Evolutionary conservation across 164 flowering plant species (phyloP), one percentile per base, ranked within the genome.

Genomic region (Aristolochia fimbriata): DNA sequence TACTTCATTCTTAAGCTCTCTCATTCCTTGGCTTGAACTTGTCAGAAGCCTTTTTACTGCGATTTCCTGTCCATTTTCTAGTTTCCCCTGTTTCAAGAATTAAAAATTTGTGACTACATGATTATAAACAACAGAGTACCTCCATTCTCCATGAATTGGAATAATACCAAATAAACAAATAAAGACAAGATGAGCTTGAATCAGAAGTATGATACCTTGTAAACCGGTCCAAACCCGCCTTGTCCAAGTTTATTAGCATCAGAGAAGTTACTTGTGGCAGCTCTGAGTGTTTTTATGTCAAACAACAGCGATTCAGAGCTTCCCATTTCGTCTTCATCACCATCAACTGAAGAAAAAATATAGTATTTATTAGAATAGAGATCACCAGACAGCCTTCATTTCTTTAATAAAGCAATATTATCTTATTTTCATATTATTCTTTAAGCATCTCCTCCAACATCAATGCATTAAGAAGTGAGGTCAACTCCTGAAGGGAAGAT

Each of bases 201-300:
- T 22, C 56, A 52, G 27, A 23, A 15, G 9, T 37, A 10, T 9
- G 14, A 12, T 62, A 79, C 80, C 83, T 70, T 72, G 66, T 72
- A 79, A 19, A 79, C 83, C 3, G 77, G 61, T 3, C 83, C 83
- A 47, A 79, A 77, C 1, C 83, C 80, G 3, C 83, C 83, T 67
- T 73, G 60, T 27, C 83, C 83, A 19, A 79, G 74, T 58, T 55
- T 73, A 58, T 77, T 73, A n/a, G 46, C 53, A 45, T 67, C 65
- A 4, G 74, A 71, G 57, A 79, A 79, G 52, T 75, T 47, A 16
- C 73, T 23, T 23, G 83, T 79, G 1, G 76, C 79, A 31, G 52
- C 58, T 19, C 24, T 20, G 21, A 74, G 46, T 3, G 65, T 65
- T 31, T 16, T 48, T 14, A 76, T 62, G 53, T 62, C 63, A 43